phyloP scores from a whole-genome alignment of 2,329 filamentous ascomycete genomes.

The Exophiala aquamarina region DNA sequence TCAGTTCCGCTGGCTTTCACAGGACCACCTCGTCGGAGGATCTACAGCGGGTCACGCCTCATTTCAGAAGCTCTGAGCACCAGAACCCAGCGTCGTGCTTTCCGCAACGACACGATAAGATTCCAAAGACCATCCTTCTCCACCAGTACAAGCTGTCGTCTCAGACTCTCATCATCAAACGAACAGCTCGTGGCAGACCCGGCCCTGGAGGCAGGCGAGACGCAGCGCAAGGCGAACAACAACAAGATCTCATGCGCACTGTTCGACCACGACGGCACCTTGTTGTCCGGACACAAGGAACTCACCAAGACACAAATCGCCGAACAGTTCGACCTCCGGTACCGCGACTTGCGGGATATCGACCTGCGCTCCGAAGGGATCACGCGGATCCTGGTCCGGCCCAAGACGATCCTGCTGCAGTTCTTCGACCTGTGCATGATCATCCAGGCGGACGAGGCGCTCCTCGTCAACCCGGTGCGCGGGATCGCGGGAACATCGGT shows the following conservation, averaged over 20 bases:
- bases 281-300: constrained; percentile 8
- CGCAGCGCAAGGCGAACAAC: constrained; percentile 29
- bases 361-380: constrained; percentile 36
- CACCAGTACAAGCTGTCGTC: too few relatives aligned
- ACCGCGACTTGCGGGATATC: constrained; percentile 36
- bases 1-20: too few relatives aligned
- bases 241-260: constrained; percentile 28
- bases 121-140: too few relatives aligned
- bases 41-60: too few relatives aligned
- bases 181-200: too few relatives aligned
- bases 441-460: constrained; percentile 33
- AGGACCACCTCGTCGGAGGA: too few relatives aligned
- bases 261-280: constrained; percentile 12
- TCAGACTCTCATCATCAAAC: too few relatives aligned
- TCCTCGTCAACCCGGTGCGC: constrained; percentile 31
- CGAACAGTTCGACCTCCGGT: constrained; percentile 21
- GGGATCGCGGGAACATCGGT: constrained; percentile 7
- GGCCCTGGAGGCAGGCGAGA: too few relatives aligned
- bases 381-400: constrained; percentile 37
- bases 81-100: too few relatives aligned
- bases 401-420: constrained; percentile 35
- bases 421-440: constrained; percentile 39
- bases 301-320: constrained; percentile 21
- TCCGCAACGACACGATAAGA: too few relatives aligned
- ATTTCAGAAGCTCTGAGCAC: too few relatives aligned